These are phyloP conservation scores for Pestalotiopsis sp. DNA, from an alignment of 2,329 filamentous ascomycete genomes.

Conservation along the genomic window DNA sequence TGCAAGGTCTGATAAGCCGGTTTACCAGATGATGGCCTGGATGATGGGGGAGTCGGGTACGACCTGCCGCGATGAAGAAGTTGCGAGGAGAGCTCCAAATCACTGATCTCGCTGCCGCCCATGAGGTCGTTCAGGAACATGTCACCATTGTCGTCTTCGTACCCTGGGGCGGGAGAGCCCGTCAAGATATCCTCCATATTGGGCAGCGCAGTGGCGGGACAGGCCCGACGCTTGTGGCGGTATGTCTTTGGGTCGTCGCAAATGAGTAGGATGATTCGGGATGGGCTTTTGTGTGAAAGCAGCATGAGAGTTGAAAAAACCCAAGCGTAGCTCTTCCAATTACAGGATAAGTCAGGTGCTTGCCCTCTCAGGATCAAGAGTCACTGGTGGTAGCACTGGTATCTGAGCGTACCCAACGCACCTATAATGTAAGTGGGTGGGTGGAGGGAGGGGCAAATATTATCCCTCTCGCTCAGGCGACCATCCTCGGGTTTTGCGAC, in stretches of 20 bases:
- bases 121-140: constrained; percentile 9
- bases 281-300: too few species aligned
- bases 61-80: not conserved
- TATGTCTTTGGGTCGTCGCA: too few species aligned
- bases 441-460: not conserved
- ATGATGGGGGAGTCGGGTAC: not conserved
- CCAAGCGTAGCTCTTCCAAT: too few species aligned
- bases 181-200: constrained; percentile 3
- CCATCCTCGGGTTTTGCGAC: not conserved
- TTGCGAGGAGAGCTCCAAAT: constrained; percentile 11
- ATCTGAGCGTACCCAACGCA: not conserved
- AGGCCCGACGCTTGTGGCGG: not conserved
- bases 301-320: too few species aligned
- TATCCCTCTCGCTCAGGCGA: not conserved
- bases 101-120: constrained; percentile 13
- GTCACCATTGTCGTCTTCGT: not conserved
- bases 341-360: not conserved
- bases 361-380: not conserved
- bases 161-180: not conserved
- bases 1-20: not conserved
- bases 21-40: not conserved
- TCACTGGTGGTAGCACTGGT: not conserved
- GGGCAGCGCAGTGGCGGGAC: not conserved
- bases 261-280: too few species aligned
- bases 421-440: not conserved